Base-by-base conservation (phyloP, 352 stramenopile genomes). In the Globisporangium carolinianum region DNA sequence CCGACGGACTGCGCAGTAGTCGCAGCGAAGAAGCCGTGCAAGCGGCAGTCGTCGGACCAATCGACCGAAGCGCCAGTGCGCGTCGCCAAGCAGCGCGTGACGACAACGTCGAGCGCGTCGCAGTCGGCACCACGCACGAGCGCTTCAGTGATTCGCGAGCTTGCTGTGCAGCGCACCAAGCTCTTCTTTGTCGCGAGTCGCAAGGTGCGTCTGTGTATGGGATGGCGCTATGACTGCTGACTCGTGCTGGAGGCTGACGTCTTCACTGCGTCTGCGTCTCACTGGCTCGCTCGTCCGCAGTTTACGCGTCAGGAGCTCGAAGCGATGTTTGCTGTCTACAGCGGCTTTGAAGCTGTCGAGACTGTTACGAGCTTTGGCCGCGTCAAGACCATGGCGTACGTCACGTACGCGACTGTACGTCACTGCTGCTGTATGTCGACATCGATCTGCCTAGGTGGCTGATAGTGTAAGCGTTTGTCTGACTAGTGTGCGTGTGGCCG, bases 371-470 rank as follows among this genome's bases (percentile, higher is more conserved):
- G 72, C 58, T 91, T 91, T 66, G 85, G 85, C 3, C 73, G 78
- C 24, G 53, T 93, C n/a, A 88, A 88, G 66, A 93, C 85, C 1
- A 94, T 94, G 85, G 85, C 85, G 11, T 94, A 94, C 46, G 63
- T 94, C 39, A 59, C 66, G 42, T 94, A 90, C 63, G 68, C 73
- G 18, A 81, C 76, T 60, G 73, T 87, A 75, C 64, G 59, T 61
- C 11, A 24, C 9, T 11, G 11, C 32, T 32, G 24, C 24, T 32
- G 24, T 32, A 32, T 32, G 24, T 32, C 24, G 24, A 32, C 24
- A 32, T 32, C 24, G 52, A 47, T 39, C 10, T 24, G 46, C 12
- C 18, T 60, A 37, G 8, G 10, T 35, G 41, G 15, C n/a, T 49
- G 45, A 15, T 47, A 47, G 24, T 32, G 24, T 32, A 32, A 32